Evolutionary conservation across 225 moss, liverwort and hornwort species (phyloP), one percentile per base, ranked within the genome.

Genomic region (Climacium dendroides): DNA sequence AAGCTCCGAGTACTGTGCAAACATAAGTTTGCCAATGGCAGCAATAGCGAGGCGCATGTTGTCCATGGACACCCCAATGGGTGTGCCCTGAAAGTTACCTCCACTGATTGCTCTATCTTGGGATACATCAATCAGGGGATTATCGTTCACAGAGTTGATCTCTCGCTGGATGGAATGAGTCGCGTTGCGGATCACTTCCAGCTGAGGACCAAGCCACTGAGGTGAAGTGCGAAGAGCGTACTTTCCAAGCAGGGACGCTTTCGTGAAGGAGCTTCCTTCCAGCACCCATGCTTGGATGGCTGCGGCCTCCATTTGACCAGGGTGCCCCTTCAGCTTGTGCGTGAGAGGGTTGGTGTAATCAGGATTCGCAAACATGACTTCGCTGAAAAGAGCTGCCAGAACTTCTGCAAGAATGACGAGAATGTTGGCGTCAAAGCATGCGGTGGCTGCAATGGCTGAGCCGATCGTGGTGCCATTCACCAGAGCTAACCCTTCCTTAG

Each of bases 201-300:
- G 55, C 91, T 95, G 96, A 18, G 95, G 95, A 12, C 96, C 96
- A 0, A 96, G 90, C 96, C 96, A 96, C 37, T 96, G 96, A 6
- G 96, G 96, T 24, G 96, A 96, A 43, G 96, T 95, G 32, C 96
- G 91, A 77, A 96, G 85, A 32, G 96, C 96, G n/a, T 96, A 96
- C 74, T 88, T 91, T 15, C 86, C 86, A n/a, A 89, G 91, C 88
- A n/a, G 95, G 88, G 15, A n/a, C 7, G 94, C 95, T 78, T 91
- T 91, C 91, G 91, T 95, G 85, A 91, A 96, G 6, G 92, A 91
- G 83, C 95, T 96, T 9, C 95, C 96, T 39, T 91, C 91, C 26
- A 96, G 85, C 25, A 96, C 82, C 96, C 96, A 95, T 43, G 95
- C 96, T 92, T 95, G 95, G 58, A 95, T 79, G 10, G 96, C 96